Conservation (phyloP, 164 flowering plant species). For the Piper longum region DNA sequence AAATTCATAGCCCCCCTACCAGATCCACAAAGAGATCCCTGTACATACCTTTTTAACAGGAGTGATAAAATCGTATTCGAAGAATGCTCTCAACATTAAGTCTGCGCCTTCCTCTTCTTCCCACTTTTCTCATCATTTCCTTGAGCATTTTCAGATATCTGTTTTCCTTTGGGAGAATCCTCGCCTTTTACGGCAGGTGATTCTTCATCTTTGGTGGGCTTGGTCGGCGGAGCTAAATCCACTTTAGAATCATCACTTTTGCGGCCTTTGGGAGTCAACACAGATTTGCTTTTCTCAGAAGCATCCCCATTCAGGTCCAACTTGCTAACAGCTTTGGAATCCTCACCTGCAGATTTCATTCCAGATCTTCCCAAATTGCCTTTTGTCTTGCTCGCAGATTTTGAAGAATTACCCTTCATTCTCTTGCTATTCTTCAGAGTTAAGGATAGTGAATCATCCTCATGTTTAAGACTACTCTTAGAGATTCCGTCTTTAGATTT, state of each 20-base stretch:
- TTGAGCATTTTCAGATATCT: constrained; percentile 2
- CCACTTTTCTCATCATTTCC: constrained; percentile 8
- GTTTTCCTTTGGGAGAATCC: constrained; percentile 13
- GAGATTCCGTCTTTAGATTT: constrained; percentile 21
- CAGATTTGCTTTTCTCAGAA: constrained; percentile 11
- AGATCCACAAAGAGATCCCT: not conserved
- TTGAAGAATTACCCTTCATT: constrained; percentile 6
- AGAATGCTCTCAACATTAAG: not conserved
- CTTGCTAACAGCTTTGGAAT: constrained; percentile 3
- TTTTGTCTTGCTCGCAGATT: constrained; percentile 10
- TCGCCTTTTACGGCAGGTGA: too few species aligned
- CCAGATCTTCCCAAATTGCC: not conserved
- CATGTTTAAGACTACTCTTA: constrained; percentile 17
- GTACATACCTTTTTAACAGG: not conserved
- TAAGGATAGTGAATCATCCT: constrained; percentile 15
- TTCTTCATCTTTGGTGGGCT: too few species aligned
- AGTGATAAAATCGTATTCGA: too few species aligned
- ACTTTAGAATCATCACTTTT: constrained; percentile 6
- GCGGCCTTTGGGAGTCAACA: constrained; percentile 1
- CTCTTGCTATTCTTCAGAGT: constrained; percentile 1
- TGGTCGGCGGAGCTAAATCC: not conserved
- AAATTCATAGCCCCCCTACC: not conserved
- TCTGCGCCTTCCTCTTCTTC: constrained; percentile 1
- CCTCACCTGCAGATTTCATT: not conserved
- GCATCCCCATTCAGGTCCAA: constrained; percentile 9